phyloP scores from a whole-genome alignment of 75 land plant genomes.

The Pinus taeda region DNA sequence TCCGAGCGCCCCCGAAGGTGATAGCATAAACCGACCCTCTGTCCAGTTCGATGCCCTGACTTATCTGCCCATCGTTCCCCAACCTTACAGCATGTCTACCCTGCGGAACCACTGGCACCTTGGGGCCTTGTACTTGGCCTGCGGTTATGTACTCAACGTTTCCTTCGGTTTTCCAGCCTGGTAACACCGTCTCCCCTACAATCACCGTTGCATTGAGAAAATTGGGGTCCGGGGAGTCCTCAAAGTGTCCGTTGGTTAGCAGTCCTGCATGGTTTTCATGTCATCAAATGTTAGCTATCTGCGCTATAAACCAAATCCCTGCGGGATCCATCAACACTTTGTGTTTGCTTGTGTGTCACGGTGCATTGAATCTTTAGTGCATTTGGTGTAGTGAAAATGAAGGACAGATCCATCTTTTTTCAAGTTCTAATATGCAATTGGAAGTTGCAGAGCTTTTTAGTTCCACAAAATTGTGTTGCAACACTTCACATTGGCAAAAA shows the following conservation, averaged over 20 bases:
- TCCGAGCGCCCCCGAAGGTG: slow-evolving; percentile 68
- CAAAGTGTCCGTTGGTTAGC: slow-evolving; percentile 55
- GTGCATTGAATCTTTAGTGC: background rate
- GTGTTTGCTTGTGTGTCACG: background rate
- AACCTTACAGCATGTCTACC: slow-evolving; percentile 58
- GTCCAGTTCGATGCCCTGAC: slow-evolving; percentile 42
- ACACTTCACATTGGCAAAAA: too few relatives aligned
- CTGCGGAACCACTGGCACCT: slow-evolving; percentile 48
- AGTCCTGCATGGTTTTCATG: slow-evolving; percentile 24
- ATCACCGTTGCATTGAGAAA: slow-evolving; percentile 20
- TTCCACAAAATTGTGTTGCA: too few relatives aligned
- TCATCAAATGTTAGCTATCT: background rate
- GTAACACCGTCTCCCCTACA: slow-evolving; percentile 27
- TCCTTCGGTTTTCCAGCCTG: slow-evolving; percentile 55
- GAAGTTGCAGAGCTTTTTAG: too few relatives aligned
- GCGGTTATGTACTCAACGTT: slow-evolving; percentile 52
- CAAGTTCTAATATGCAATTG: background rate
- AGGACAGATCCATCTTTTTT: background rate
- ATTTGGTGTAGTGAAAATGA: background rate
- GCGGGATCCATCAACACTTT: background rate
- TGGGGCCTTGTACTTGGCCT: slow-evolving; percentile 54
- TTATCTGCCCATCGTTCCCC: slow-evolving; percentile 63
- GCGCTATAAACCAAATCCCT: background rate
- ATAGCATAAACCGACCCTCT: slow-evolving; percentile 55
- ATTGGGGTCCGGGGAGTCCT: slow-evolving; percentile 35